phyloP scores from a whole-genome alignment of 2,329 filamentous ascomycete genomes.

The Trichoderma koningiopsis region DNA sequence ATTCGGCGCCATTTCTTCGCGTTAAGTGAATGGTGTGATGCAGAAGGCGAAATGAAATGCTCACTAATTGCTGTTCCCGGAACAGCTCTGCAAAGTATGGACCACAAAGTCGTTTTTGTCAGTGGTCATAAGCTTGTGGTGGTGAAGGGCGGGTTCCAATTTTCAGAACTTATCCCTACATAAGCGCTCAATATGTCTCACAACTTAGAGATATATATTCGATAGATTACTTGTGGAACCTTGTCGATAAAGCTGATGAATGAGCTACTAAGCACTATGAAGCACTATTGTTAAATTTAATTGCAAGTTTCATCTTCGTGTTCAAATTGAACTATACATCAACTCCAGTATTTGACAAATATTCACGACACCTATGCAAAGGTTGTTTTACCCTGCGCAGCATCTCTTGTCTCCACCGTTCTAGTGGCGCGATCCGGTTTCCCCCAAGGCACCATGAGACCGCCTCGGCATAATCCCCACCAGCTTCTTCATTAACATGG shows the following conservation, averaged over 20 bases:
- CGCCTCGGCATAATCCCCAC: slow-evolving; percentile 16
- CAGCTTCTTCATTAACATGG: slow-evolving; percentile 16
- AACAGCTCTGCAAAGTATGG: neutral
- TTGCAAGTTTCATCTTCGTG: too few species aligned
- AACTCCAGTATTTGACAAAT: neutral
- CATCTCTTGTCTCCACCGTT: slow-evolving; percentile 26
- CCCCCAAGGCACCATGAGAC: slow-evolving; percentile 24
- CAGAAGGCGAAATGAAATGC: neutral
- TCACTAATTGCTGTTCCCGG: neutral
- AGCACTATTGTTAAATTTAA: too few species aligned
- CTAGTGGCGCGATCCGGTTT: neutral
- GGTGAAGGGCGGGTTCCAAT: neutral
- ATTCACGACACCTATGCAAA: neutral
- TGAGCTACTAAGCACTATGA: too few species aligned
- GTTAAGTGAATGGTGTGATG: neutral
- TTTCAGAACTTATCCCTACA: neutral
- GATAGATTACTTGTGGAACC: too few species aligned
- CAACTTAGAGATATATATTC: neutral
- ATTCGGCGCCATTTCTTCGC: neutral
- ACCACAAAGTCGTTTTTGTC: neutral
- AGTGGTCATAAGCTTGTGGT: neutral
- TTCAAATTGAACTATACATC: neutral
- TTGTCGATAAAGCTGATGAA: too few species aligned
- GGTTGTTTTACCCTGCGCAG: neutral
- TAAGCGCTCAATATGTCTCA: too few species aligned